Evolutionary conservation across 2,329 filamentous ascomycete species (phyloP), one percentile per base, ranked within the genome.

Genomic region (Coleophoma cylindrospora): DNA sequence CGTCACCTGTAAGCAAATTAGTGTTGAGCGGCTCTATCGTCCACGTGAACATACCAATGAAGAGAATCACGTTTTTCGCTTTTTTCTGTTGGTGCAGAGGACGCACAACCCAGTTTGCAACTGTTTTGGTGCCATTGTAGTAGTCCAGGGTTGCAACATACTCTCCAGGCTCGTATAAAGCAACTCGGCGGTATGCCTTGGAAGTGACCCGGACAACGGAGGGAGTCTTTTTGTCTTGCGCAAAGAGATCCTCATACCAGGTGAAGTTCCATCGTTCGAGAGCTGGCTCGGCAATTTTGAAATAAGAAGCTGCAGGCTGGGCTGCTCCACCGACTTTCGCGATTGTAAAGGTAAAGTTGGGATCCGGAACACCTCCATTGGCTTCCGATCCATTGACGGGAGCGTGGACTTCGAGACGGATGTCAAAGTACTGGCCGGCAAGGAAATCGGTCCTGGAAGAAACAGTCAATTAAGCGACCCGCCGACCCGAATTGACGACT

Each of bases 221-320:
- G 4, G 87, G 79, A 34, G 77, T 83, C 17, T 80, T 70, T 3
- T 81, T 82, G 60, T 91, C 88, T 62, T 83, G 72, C 27, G 89
- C 89, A 64, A 89, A 95, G 22, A 90, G 78, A 61, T 95, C 86
- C 72, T 92, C 89, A 63, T 80, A 92, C 86, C 87, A 94, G n/a
- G 76, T 77, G 64, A 94, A 94, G 57, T 83, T 79, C 89, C 89
- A 95, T 56, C 75, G 84, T 74, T 95, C 89, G 14, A 94, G 70
- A 65, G 81, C 69, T 17, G 89, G 85, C 65, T 92, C 87, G 2
- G 77, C 61, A 34, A 86, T 63, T n/a, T 75, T 74, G 71, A 94
- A 92, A 70, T 81, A 91, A 38, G 81, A 71, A 14, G 83, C 73
- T 38, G 83, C 81, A 50, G 75, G 70, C 63, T 80, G 70, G 22